These are phyloP conservation scores for Clitopilus passeckerianus DNA, from an alignment of 768 basidiomycete genomes.

Conservation along the genomic window DNA sequence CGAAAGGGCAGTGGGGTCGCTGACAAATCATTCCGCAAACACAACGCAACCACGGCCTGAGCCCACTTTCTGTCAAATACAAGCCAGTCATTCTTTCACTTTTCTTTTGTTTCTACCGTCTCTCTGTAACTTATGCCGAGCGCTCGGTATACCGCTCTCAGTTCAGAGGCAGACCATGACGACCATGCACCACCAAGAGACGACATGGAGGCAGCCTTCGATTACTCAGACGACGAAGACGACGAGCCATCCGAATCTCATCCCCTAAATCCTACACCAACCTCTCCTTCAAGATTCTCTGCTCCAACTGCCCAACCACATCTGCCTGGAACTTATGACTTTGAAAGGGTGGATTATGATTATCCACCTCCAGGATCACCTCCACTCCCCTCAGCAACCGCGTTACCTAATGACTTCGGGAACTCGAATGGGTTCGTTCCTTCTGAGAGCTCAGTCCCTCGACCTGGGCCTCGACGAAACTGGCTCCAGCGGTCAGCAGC, in stretches of 20 bases:
- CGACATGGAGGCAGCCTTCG: slow-evolving; percentile 86
- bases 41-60: not conserved
- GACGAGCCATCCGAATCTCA: slow-evolving; percentile 48
- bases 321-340: slow-evolving; percentile 58
- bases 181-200: slow-evolving; percentile 36
- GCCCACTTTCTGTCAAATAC: not conserved
- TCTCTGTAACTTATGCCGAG: slow-evolving; percentile 27
- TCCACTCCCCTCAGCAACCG: slow-evolving; percentile 55
- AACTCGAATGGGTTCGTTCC: slow-evolving; percentile 75
- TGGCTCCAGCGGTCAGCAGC: slow-evolving; percentile 57
- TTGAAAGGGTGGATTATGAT: slow-evolving; percentile 76
- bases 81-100: not conserved
- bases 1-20: not conserved
- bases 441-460: slow-evolving; percentile 29
- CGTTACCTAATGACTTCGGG: slow-evolving; percentile 67
- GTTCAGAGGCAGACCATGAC: slow-evolving; percentile 43
- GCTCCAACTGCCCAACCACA: slow-evolving; percentile 17
- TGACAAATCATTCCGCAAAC: slow-evolving; percentile 1
- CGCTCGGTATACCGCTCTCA: slow-evolving; percentile 65
- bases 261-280: slow-evolving; percentile 41
- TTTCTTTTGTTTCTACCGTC: slow-evolving; percentile 2
- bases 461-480: slow-evolving; percentile 28
- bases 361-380: slow-evolving; percentile 83
- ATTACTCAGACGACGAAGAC: slow-evolving; percentile 71
- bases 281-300: slow-evolving; percentile 21